Conservation (phyloP, 345 rosid species). For the Salix purpurea region DNA sequence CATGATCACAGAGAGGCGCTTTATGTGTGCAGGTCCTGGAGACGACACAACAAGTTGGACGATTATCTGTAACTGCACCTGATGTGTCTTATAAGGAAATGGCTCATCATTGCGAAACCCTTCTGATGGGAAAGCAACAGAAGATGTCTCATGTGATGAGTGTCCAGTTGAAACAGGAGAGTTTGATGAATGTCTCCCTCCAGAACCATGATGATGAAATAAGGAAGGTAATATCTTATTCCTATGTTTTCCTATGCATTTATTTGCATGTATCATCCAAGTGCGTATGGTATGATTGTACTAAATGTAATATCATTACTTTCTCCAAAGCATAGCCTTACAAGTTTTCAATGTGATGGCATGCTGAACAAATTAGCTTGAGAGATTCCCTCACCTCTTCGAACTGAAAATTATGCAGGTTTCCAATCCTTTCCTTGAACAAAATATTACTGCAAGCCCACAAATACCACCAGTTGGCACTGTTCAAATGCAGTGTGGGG, state of each 20-base stretch:
- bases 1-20: constrained; percentile 9
- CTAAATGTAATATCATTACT: background rate
- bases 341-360: background rate
- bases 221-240: constrained; percentile 25
- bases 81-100: constrained; percentile 80
- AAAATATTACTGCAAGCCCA: constrained; percentile 16
- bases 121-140: constrained; percentile 70
- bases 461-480: constrained; percentile 15
- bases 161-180: constrained; percentile 53
- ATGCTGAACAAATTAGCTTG: background rate
- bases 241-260: constrained; percentile 1
- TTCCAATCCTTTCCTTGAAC: constrained; percentile 48
- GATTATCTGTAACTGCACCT: constrained; percentile 65
- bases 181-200: constrained; percentile 28
- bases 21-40: constrained; percentile 56
- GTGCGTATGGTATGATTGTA: background rate
- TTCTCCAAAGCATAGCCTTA: background rate
- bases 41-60: constrained; percentile 71
- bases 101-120: constrained; percentile 80
- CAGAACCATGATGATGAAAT: constrained; percentile 27
- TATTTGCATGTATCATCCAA: background rate
- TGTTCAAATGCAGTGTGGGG: constrained; percentile 32
- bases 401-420: constrained; percentile 37
- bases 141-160: constrained; percentile 75
- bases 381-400: background rate